phyloP scores from a whole-genome alignment of 2,329 filamentous ascomycete genomes.

The Exophiala xenobiotica region DNA sequence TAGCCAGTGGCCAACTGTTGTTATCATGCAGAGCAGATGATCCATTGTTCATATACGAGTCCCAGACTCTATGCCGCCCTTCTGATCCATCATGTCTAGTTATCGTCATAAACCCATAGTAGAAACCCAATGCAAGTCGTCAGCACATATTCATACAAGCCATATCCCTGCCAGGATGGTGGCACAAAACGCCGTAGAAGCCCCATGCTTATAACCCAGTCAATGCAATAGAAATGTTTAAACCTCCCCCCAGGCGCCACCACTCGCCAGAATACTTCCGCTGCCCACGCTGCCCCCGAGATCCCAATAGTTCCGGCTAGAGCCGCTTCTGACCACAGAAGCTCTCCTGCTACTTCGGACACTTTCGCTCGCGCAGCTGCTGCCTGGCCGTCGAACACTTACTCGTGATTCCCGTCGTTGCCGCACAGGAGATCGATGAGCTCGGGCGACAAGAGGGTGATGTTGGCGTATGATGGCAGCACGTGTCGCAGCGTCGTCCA shows the following conservation, averaged over 20 bases:
- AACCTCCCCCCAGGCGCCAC: constrained; percentile 77
- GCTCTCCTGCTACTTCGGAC: constrained; percentile 69
- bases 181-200: background rate
- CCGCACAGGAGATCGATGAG: constrained; percentile 54
- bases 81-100: background rate
- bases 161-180: background rate
- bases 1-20: background rate
- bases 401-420: constrained; percentile 38
- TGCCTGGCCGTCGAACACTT: constrained; percentile 51
- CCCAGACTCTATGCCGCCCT: background rate
- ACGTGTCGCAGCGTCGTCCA: constrained; percentile 68
- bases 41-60: constrained; percentile 1
- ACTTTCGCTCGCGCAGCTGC: constrained; percentile 85
- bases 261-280: constrained; percentile 64
- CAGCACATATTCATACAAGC: constrained; percentile 22
- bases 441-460: constrained; percentile 72
- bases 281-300: constrained; percentile 78
- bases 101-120: background rate
- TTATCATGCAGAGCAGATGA: background rate
- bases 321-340: constrained; percentile 57
- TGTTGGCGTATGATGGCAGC: constrained; percentile 83
- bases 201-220: background rate
- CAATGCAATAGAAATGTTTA: constrained; percentile 34
- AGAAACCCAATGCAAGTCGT: constrained; percentile 12
- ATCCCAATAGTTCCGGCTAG: constrained; percentile 88